Percentiles rank a stretch among this genome's conserved stretches.
Conservation (phyloP, 805 yeast species). For the Barnettozyma salicaria region DNA sequence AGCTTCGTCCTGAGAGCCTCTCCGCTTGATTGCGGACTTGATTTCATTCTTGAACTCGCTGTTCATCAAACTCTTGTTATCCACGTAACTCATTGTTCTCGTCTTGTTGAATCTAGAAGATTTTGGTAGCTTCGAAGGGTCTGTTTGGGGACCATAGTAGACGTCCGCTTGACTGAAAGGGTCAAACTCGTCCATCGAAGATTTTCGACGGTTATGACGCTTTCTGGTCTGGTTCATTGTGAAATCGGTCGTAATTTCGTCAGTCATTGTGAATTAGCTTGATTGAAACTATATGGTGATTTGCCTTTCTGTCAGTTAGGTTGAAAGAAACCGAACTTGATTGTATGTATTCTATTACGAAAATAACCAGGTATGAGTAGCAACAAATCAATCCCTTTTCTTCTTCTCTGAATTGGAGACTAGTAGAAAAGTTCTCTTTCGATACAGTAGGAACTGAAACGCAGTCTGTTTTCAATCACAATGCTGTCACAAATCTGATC, state of each 20-base stretch:
- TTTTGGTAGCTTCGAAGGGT: slow-evolving; percentile 41
- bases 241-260: slow-evolving; percentile 5
- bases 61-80: slow-evolving; percentile 19
- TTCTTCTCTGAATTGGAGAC: no score
- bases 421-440: no score
- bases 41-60: slow-evolving; percentile 20
- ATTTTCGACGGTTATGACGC: slow-evolving; percentile 17
- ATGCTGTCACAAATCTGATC: no score
- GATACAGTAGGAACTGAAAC: no score
- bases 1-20: slow-evolving; percentile 51
- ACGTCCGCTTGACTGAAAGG: slow-evolving; percentile 66
- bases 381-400: no score
- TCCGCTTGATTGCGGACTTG: slow-evolving; percentile 32
- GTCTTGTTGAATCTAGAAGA: slow-evolving; percentile 42
- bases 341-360: no score
- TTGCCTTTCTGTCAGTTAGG: no score
- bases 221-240: slow-evolving; percentile 10
- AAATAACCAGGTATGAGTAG: no score
- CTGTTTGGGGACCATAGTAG: slow-evolving; percentile 61
- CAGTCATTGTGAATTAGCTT: no score
- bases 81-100: slow-evolving; percentile 50
- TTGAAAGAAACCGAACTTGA: no score
- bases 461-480: no score
- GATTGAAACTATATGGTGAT: no score
- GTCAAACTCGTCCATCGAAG: slow-evolving; percentile 30